Evolutionary conservation across 1,139 yeast species (phyloP), one percentile per base, ranked within the genome.

Genomic region (Lodderomyces elongisporus): DNA sequence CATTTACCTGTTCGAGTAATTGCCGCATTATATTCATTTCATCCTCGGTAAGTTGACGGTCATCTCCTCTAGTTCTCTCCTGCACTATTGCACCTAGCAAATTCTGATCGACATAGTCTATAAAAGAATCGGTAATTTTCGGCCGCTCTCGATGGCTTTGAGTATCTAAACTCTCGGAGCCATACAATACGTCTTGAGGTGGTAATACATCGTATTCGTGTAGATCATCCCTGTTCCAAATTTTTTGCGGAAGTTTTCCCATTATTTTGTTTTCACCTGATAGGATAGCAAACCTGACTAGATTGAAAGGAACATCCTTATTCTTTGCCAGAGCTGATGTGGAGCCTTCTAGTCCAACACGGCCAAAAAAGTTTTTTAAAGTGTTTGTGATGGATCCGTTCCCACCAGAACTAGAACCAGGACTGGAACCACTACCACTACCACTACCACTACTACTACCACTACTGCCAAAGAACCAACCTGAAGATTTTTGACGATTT

Each of bases 141-240:
- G 26, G 6, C 7, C 14, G 12, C 10, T 18, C 22, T 6, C 14
- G 14, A 7, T 9, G 12, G 12, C 13, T 21, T 3, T 18, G 10
- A 3, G 4, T 18, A 16, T 12, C 17, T 8, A 5, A 15, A 17
- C 9, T 17, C 14, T n/a, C 13, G 4, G 13, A n/a, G n/a, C 16
- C 18, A 4, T 9, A 6, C 3, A 14, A 5, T 43, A 37, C 36
- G 58, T 62, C 33, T 34, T 36, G 29, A 48, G 52, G 9, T 1
- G 91, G 89, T 14, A 82, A 54, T 2, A 79, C 72, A 53, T 83
- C 93, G 50, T 73, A 83, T 45, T 83, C 93, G 46, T 65, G 75
- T 12, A 77, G 65, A 37, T 79, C 83, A 39, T 77, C 66, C 28
- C 73, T 52, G 2, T 70, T 66, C 83, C 87, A 83, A n/a, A 81